Base-by-base conservation (phyloP, 2,329 filamentous ascomycete genomes). In the Dactylella cylindrospora region DNA sequence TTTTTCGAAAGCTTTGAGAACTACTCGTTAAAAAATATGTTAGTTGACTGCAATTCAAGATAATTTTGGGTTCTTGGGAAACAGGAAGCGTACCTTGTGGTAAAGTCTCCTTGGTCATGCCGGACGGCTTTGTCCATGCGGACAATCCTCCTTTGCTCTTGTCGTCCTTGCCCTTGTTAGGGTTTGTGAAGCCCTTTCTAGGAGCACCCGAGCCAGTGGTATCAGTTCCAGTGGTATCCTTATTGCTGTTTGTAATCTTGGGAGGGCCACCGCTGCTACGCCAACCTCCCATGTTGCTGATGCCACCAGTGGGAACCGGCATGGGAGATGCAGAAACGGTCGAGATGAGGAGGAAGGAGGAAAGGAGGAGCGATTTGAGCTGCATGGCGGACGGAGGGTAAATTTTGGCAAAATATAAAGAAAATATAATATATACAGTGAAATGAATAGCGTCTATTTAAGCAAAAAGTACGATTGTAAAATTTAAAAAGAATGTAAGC, bases 51-150 rank as follows among this genome's bases (percentile, higher is more conserved):
- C 5, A 9, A 8, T 41, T 6, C 15, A 17, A 43, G 5, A 35
- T 15, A 9, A 8, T 6, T 35, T 15, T 6, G 6, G 17, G 6
- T 35, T 33, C n/a, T 29, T 5, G 15, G 13, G 4, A 32, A 9
- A 38, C 2, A 26, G 9, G 23, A 12, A n/a, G 26, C 23, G 19
- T 10, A 53, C 50, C 50, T 45, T 53, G 23, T 2, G 32, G 32
- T 10, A 53, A 29, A 15, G 40, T 38, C 2, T 53, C 50, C 20
- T 53, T 53, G 1, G 50, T 53, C 31, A 53, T 35, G 20, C 39
- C 39, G 9, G 22, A 1, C 6, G 32, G 22, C 4, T 13, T 36
- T 5, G n/a, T n/a, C n/a, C n/a, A n/a, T n/a, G n/a, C n/a, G n/a
- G n/a, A n/a, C n/a, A n/a, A n/a, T 45, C 31, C 3, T 53, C 23